Evolutionary conservation across 73 alveolate species (phyloP), one percentile per base, ranked within the genome.

Genomic region (Stentor coeruleus): DNA sequence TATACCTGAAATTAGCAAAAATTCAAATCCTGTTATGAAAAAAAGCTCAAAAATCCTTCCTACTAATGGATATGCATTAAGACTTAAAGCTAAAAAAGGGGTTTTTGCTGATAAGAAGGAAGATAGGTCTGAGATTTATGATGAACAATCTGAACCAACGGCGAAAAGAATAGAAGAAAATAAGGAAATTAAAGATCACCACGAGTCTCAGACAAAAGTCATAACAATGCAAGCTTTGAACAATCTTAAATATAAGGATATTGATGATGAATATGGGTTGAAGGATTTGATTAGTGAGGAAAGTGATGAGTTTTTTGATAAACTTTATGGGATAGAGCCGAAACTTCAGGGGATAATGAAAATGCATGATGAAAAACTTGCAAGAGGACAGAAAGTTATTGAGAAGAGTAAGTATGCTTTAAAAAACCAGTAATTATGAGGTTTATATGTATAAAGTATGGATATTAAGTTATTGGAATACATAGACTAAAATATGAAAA

Each of bases 321-420:
- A 66, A 31, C n/a, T 66, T 20, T 66, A 31, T 20, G 79, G 79
- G 33, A 66, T 66, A 28, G 37, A 20, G n/a, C n/a, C n/a, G 37
- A 66, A 66, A 2, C 33, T 66, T 26, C 36, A 26, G 41, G 79
- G 79, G 37, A 66, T 66, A 28, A 66, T 66, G 79, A 66, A 66
- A 2, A 66, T 66, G 79, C 79, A 66, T 66, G 79, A 66, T 2
- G 79, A 66, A 33, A 66, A 66, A 2, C n/a, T 66, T 15, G 79
- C 79, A 0, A 66, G 30, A 59, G 74, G 84, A 75, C 84, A 75
- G n/a, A 35, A 35, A n/a, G 28, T 14, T 75, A 35, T 75, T n/a
- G 83, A 20, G 40, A 20, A 35, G 79, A 6, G n/a, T 74, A 74
- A 74, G 79, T 14, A 39, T 77, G 28, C 28, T 49, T 49, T 11